phyloP scores from a whole-genome alignment of 169 alveolate species.

The Theileria orientalis region DNA sequence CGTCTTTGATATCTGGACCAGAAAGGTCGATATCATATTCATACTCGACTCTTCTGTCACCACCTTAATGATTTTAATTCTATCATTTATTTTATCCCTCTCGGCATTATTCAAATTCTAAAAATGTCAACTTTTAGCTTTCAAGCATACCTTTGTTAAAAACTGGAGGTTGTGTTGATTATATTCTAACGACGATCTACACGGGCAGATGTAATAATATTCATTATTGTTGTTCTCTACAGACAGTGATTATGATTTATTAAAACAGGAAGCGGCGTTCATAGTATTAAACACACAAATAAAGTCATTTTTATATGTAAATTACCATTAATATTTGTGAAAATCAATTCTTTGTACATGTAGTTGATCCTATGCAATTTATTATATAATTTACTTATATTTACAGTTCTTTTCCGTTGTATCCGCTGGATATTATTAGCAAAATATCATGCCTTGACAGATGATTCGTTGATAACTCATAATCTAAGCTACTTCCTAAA shows the following conservation, averaged over 20 bases:
- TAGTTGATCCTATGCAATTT: no score
- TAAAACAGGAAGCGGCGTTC: no score
- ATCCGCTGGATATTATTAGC: slow-evolving; percentile 22
- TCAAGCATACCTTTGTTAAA: not conserved
- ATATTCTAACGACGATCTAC: not conserved
- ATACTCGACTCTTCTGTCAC: slow-evolving; percentile 26
- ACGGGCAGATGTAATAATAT: slow-evolving; percentile 1
- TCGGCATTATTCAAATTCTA: not conserved
- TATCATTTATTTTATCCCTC: slow-evolving; percentile 10
- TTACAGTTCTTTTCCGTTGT: slow-evolving; percentile 35
- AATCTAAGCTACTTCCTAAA: slow-evolving; percentile 26
- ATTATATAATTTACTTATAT: not conserved
- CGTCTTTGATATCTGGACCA: slow-evolving; percentile 10
- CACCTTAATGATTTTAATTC: slow-evolving; percentile 26
- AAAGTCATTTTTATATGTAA: no score
- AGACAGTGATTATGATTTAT: no score
- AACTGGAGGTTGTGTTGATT: not conserved
- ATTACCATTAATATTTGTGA: no score
- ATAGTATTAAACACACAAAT: no score
- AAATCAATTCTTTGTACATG: no score
- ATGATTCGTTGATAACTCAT: slow-evolving; percentile 31
- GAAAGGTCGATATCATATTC: slow-evolving; percentile 18
- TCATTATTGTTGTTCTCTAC: not conserved
- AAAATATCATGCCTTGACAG: slow-evolving; percentile 39
- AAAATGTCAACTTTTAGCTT: not conserved